Evolutionary conservation across 202 grass and related monocot genomes (phyloP).

Genomic region (Eragrostis tef): DNA sequence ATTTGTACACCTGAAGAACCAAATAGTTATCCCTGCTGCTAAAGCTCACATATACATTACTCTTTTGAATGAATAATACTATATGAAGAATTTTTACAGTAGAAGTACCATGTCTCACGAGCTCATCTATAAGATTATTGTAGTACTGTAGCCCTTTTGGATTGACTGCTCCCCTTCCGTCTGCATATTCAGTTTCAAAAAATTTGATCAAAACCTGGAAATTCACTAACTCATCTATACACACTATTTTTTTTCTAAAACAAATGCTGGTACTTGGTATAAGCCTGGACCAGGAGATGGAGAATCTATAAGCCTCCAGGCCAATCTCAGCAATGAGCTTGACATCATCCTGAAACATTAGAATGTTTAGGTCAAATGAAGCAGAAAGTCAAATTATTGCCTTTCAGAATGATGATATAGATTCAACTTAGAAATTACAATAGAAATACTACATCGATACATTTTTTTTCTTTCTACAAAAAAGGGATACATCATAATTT

Average conservation of each 20-base stretch:
- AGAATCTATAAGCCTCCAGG: constrained; percentile 44
- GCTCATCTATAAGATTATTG: constrained; percentile 69
- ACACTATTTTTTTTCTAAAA: background rate
- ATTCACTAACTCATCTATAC: background rate
- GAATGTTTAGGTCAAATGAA: background rate
- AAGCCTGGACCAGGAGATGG: constrained; percentile 47
- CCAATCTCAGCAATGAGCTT: constrained; percentile 50
- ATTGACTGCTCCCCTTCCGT: constrained; percentile 70
- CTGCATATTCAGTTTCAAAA: constrained; percentile 51
- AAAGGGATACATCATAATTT: background rate
- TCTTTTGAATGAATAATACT: background rate
- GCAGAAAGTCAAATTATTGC: background rate
- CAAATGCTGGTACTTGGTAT: constrained; percentile 58
- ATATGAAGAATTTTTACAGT: background rate
- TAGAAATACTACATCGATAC: background rate
- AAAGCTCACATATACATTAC: background rate
- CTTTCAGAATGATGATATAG: background rate
- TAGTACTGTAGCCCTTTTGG: constrained; percentile 66
- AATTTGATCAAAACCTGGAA: constrained; percentile 12
- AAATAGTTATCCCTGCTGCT: background rate
- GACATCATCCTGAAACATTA: constrained; percentile 75
- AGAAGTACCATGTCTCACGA: constrained; percentile 54
- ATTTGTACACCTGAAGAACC: constrained; percentile 62
- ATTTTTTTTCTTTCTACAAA: background rate
- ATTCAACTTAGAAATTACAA: background rate